Base-by-base conservation (phyloP, 2,329 filamentous ascomycete species). In the Colletotrichum navitas region DNA sequence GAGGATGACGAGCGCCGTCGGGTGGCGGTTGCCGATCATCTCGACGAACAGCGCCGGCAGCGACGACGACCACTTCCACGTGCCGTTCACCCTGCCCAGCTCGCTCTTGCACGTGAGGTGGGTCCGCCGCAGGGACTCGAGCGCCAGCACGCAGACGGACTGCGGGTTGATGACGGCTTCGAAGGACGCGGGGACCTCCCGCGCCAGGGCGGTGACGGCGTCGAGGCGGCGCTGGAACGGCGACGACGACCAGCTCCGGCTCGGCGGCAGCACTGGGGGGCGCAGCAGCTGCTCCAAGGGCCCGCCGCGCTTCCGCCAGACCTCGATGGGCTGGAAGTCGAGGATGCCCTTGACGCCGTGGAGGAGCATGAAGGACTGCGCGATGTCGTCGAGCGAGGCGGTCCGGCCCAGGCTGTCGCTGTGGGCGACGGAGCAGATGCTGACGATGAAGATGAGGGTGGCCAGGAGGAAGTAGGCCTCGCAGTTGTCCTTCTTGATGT, bases 391-490 rank as follows among this genome's bases (percentile, higher is more conserved):
- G 1, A 81, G 16, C 62, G 72, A 29, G 77, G 76, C 2, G 69
- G 75, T 21, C 3, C 65, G 43, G 26, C 56, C 63, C 7, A 69
- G 43, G 11, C 36, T n/a, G 16, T 54, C 49, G 26, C 47, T 58
- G 16, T 70, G 56, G 5, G 76, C 68, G 18, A 79, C 70, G 6
- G 79, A 79, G 52, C 80, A 82, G 0, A 77, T 76, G 16, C 77
- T 76, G 4, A 82, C 76, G 7, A 77, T 74, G 2, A 82, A 74
- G n/a, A 82, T 61, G 2, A 79, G 79, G 0, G 80, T 76, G 1
- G 80, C 76, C 1, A 78, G 66, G 65, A 82, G 81, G 12, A 80
- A 75, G 56, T 74, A 74, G 2, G 79, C 77, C 26, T 80, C 76
- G 43, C 78, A 81, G 56, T 76, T 80, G 2, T 79, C 75, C 7